Base-by-base conservation (phyloP, 352 stramenopile genomes). In the Pythium grandisporangium region DNA sequence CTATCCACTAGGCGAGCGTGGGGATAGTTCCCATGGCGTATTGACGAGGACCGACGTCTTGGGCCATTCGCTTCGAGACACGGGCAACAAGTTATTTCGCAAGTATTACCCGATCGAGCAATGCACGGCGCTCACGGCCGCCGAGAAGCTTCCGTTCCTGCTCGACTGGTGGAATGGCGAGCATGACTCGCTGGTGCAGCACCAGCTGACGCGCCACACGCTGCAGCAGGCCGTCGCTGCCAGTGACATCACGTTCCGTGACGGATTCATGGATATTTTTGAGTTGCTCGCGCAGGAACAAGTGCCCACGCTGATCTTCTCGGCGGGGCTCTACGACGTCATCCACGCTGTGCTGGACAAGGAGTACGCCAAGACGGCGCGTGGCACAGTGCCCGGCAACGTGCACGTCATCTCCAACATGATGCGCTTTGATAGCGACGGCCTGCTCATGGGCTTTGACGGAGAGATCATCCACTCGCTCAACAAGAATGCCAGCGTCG, bases 391-490 rank as follows among this genome's bases (percentile, higher is more conserved):
- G 3, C 64, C 64, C 2, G 50, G 47, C 16, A 91, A 91, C 42
- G 58, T 91, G 17, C 78, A 91, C 51, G 72, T 91, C 4, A 51
- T 91, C 21, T 85, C 74, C 45, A 91, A 91, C 55, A 79, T 91
- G 53, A 91, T 91, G 74, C 37, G 34, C 12, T 91, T 88, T 42
- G 62, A 87, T 23, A 55, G 65, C 13, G 42, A 45, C 14, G 74
- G 63, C 5, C 52, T 52, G 19, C 36, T 75, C 34, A 36, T 63
- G 5, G 70, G 54, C 2, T 85, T 83, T 33, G 42, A 79, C 8
- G 72, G 72, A 39, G 81, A 61, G 48, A 62, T 91, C 41, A 88
- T 91, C 42, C 75, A 91, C 55, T 82, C 63, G 42, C 45, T 81
- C 14, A 91, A 88, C 56, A 91, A 91, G 58, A 84, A 84, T 26